Evolutionary conservation across 116 monocot species (phyloP).

Genomic region (Papilionanthe hybrid): DNA sequence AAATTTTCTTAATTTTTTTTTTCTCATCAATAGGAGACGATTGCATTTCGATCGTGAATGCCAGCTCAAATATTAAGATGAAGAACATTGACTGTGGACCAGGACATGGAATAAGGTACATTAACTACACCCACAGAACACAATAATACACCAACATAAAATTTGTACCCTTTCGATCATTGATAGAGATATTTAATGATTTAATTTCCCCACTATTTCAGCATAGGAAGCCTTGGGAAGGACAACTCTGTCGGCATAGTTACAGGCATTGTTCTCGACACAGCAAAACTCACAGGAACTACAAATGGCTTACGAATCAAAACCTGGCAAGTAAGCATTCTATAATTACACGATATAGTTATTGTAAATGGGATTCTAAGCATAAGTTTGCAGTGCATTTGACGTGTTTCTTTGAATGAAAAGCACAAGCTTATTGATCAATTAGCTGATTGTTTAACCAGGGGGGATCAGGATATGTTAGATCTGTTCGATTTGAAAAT

Average conservation of each 20-base stretch:
- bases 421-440: background rate
- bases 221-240: constrained; percentile 97
- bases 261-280: constrained; percentile 60
- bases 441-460: constrained; percentile 20
- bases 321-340: constrained; percentile 78
- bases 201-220: constrained; percentile 13
- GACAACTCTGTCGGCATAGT: constrained; percentile 58
- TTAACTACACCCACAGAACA: background rate
- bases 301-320: constrained; percentile 91
- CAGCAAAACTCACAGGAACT: constrained; percentile 60
- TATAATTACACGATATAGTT: background rate
- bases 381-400: background rate
- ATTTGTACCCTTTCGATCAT: too few species aligned
- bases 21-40: constrained; percentile 62
- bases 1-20: background rate
- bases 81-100: constrained; percentile 93
- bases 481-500: constrained; percentile 59
- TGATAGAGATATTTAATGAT: background rate
- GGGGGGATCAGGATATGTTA: constrained; percentile 88
- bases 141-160: background rate
- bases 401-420: background rate
- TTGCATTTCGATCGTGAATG: constrained; percentile 91
- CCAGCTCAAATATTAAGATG: constrained; percentile 82
- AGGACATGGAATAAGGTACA: constrained; percentile 95
- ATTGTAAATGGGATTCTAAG: background rate